phyloP scores from a whole-genome alignment of 1,284 basidiomycete genomes.

The Apiotrichum akiyoshidainum region DNA sequence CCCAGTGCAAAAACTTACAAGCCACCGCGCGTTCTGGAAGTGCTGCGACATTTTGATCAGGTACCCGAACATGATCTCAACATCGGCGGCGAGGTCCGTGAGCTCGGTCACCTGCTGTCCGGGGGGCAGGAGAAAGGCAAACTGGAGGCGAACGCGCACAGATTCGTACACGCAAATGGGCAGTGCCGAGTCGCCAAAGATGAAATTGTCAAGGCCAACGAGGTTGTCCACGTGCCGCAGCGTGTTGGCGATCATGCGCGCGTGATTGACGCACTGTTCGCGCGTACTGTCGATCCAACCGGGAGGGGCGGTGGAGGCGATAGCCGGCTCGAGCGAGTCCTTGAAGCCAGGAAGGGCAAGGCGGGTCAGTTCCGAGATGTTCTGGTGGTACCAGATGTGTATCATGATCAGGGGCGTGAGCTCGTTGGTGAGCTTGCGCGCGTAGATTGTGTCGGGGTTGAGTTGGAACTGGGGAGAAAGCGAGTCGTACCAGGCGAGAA shows the following conservation, averaged over 20 bases:
- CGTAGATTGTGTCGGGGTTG: conserved; percentile 20
- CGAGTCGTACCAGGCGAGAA: conserved; percentile 15
- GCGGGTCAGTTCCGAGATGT: conserved; percentile 20
- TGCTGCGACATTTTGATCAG: conserved; percentile 9
- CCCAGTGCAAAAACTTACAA: conserved; percentile 5
- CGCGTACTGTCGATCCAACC: conserved; percentile 20
- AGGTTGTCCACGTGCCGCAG: conserved; percentile 14
- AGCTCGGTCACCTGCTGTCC: conserved; percentile 15
- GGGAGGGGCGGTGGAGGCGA: conserved; percentile 12
- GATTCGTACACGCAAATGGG: conserved; percentile 26
- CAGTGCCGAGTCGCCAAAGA: conserved; percentile 20
- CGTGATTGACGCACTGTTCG: conserved; percentile 15
- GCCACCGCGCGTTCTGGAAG: conserved; percentile 9
- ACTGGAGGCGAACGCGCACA: conserved; percentile 19
- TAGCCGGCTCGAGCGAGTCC: conserved; percentile 10
- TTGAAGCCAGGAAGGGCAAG: conserved; percentile 23
- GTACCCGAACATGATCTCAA: conserved; percentile 12
- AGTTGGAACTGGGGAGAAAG: conserved; percentile 21
- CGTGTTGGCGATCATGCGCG: conserved; percentile 12
- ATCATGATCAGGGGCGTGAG: conserved; percentile 24
- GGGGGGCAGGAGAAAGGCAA: conserved; percentile 16
- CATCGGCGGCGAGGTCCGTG: conserved; percentile 15
- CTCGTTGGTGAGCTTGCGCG: conserved; percentile 22
- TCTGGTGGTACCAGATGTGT: conserved; percentile 25
- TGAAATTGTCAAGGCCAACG: conserved; percentile 17